Evolutionary conservation across 1,284 basidiomycete species (phyloP).

Genomic region (Psilocybe mexicana): DNA sequence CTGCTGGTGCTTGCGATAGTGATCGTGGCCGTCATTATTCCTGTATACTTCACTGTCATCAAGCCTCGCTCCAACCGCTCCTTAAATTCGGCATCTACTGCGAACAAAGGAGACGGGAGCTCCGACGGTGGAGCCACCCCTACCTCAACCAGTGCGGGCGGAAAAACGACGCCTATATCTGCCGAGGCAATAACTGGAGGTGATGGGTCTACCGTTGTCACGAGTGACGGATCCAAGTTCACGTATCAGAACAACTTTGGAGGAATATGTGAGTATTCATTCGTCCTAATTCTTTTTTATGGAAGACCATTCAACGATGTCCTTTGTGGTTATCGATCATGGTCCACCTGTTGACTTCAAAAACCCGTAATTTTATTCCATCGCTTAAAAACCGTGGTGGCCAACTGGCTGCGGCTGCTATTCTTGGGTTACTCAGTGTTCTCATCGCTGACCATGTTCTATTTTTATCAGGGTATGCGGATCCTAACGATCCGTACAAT

Average conservation of each 20-base stretch:
- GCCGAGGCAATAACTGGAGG: slow-evolving; percentile 47
- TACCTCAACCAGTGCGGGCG: slow-evolving; percentile 3
- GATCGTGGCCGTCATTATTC: slow-evolving; percentile 51
- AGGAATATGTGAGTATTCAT: slow-evolving; percentile 59
- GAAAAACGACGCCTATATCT: slow-evolving; percentile 5
- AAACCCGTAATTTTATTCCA: neutral
- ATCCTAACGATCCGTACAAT: slow-evolving; percentile 74
- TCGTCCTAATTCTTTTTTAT: neutral
- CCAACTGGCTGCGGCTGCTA: neutral
- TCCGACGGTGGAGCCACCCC: slow-evolving; percentile 2
- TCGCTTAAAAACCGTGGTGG: neutral
- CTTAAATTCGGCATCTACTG: neutral
- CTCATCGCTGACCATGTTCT: slow-evolving; percentile 4
- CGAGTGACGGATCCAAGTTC: slow-evolving; percentile 65
- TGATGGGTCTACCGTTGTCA: slow-evolving; percentile 63
- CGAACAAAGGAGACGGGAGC: neutral
- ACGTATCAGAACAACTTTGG: slow-evolving; percentile 73
- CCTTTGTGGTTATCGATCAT: neutral
- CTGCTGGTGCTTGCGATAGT: slow-evolving; percentile 41
- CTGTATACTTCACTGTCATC: slow-evolving; percentile 56
- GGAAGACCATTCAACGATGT: neutral
- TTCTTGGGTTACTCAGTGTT: neutral
- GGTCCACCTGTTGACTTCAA: neutral
- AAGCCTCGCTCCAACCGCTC: slow-evolving; percentile 32
- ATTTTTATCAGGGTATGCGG: slow-evolving; percentile 46